Evolutionary conservation across 768 basidiomycete species (phyloP), one percentile per base, ranked within the genome.

Genomic region (Kwoniella newhampshirensis): DNA sequence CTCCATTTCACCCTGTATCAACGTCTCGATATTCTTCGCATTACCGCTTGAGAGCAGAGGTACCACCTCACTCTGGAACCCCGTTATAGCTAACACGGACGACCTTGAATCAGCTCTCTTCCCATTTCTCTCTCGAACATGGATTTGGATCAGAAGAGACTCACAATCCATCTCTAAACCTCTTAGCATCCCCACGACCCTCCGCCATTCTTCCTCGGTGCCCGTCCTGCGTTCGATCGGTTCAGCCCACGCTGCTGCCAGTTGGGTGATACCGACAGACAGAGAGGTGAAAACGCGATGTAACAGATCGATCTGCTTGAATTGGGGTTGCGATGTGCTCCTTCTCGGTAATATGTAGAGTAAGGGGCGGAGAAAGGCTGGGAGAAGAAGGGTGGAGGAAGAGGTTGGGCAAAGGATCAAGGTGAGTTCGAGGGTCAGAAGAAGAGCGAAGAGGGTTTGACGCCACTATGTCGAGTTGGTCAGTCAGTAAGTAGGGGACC

Each of bases 101-200:
- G n/a, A n/a, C 20, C 9, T 12, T 9, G 12, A 44, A 44, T 44
- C 42, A 37, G 36, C 11, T 37, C 11, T 37, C n/a, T 37, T 9
- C n/a, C 36, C 36, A 37, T 9, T 37, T 9, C 11, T 37, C 36
- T 12, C 12, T 44, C 45, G 28, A n/a, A 58, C 42, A n/a, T n/a
- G n/a, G n/a, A n/a, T n/a, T n/a, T n/a, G n/a, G n/a, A n/a, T n/a
- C n/a, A n/a, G 39, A 47, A 50, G 40, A 45, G 30, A 58, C 62
- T 25, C 13, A 71, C 70, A 60, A 45, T 71, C 70, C 51, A 59
- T 51, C 32, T 72, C 63, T 2, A 67, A 18, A 9, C 47, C 59
- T 46, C 42, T 57, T 1, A 64, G 47, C 17, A 62, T 23, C 15
- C 28, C 30, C 25, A 35, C 1, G 1, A 70, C 30, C 30, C 43